A percentile compares a stretch with the other conserved stretches of the same genome.
These are phyloP conservation scores for Cordyceps militaris DNA, from an alignment of 2,329 filamentous ascomycete genomes.

Conservation along the genomic window DNA sequence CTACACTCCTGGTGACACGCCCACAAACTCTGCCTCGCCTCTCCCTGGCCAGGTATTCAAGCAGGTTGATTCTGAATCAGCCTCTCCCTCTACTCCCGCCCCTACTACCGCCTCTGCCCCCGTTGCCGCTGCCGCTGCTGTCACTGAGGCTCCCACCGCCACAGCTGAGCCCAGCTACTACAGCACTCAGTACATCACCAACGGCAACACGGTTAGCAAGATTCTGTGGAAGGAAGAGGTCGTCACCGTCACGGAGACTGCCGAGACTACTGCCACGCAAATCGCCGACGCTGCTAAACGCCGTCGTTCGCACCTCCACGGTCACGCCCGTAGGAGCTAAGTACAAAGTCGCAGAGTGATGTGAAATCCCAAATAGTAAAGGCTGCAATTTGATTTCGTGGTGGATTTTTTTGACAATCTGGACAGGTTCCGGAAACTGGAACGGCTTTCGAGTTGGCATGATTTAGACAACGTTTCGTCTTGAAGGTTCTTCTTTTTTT, in stretches of 20 bases:
- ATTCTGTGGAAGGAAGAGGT: constrained; percentile 50
- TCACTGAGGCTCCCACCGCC: constrained; percentile 28
- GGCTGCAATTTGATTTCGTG: constrained; percentile 15
- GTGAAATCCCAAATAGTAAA: constrained; percentile 15
- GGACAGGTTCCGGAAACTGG: constrained; percentile 30
- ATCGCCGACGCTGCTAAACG: constrained; percentile 27
- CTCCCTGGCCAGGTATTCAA: constrained; percentile 40
- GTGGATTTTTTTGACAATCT: constrained; percentile 22
- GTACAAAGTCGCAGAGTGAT: constrained; percentile 3
- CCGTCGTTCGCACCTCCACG: constrained; percentile 28
- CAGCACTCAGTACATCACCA: constrained; percentile 48
- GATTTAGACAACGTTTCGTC: constrained; percentile 29
- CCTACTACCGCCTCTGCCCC: constrained; percentile 14
- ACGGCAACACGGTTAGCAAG: constrained; percentile 44
- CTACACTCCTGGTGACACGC: constrained; percentile 30
- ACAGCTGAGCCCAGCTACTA: constrained; percentile 22
- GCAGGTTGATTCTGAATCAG: constrained; percentile 18
- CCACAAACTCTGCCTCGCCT: constrained; percentile 26
- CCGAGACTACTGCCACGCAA: constrained; percentile 27
- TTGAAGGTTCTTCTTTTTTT: constrained; percentile 21
- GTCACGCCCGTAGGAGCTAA: constrained; percentile 28
- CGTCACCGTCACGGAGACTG: constrained; percentile 44
- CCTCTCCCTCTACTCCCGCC: constrained; percentile 15
- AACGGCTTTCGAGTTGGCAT: constrained; percentile 23
- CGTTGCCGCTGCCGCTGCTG: constrained; percentile 15